These are phyloP conservation scores for Colletotrichum ledebouriae DNA, from an alignment of 2,329 filamentous ascomycete species.

Conservation along the genomic window DNA sequence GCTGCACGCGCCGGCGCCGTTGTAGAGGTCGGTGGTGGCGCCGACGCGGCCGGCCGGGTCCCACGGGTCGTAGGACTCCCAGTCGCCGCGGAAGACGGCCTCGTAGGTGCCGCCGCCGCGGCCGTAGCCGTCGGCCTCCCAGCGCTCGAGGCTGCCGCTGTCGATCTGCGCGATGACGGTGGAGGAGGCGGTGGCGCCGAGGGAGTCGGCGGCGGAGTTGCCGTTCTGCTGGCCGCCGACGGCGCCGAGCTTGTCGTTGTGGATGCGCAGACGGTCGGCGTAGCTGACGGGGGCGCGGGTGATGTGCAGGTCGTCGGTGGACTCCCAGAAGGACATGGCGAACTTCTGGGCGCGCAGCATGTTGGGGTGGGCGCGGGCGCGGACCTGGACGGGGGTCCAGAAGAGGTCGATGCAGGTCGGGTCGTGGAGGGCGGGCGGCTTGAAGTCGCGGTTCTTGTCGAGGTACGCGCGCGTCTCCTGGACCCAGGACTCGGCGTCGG, in stretches of 20 bases:
- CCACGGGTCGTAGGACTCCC: constrained; percentile 83
- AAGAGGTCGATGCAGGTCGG: constrained; percentile 81
- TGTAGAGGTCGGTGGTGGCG: constrained; percentile 77
- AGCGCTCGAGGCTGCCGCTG: constrained; percentile 75
- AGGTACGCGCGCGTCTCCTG: constrained; percentile 66
- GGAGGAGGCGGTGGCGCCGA: constrained; percentile 55
- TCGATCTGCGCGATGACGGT: constrained; percentile 72
- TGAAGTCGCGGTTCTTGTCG: constrained; percentile 57
- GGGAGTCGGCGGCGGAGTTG: constrained; percentile 62
- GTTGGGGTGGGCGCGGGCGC: constrained; percentile 55
- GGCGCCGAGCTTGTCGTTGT: constrained; percentile 47
- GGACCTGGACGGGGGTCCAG: constrained; percentile 58
- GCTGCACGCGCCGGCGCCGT: constrained; percentile 78
- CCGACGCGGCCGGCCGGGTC: constrained; percentile 75
- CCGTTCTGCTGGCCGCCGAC: constrained; percentile 27
- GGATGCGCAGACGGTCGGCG: constrained; percentile 71
- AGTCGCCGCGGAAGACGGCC: constrained; percentile 74
- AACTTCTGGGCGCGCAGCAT: constrained; percentile 60
- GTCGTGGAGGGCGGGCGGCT: constrained; percentile 69
- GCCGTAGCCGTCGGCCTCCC: constrained; percentile 74
- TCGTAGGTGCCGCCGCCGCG: constrained; percentile 71
- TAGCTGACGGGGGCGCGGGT: constrained; percentile 67
- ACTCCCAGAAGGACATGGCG: constrained; percentile 66
- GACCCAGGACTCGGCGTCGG: constrained; percentile 60
- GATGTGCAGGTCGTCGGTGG: constrained; percentile 61